Conservation (phyloP, 73 alveolate species). For the Paramecium biaurelia region DNA sequence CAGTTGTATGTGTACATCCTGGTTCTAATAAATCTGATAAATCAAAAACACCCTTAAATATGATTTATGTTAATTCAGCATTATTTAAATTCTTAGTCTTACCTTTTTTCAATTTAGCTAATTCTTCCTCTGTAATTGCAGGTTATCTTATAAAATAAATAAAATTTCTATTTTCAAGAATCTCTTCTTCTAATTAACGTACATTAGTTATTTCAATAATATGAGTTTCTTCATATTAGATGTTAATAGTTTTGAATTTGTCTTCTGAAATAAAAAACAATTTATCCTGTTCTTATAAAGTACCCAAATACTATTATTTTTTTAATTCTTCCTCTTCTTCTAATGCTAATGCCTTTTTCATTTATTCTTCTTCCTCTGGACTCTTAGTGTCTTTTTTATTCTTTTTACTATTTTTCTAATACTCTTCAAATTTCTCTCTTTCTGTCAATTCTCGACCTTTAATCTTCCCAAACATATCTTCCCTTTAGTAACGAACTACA, state of each 20-base stretch:
- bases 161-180: neutral
- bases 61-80: slow-evolving; percentile 45
- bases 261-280: slow-evolving; percentile 74
- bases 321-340: slow-evolving; percentile 79
- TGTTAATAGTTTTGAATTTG: slow-evolving; percentile 70
- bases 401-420: slow-evolving; percentile 68
- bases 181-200: slow-evolving; percentile 77
- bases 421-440: slow-evolving; percentile 78
- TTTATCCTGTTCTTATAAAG: slow-evolving; percentile 72
- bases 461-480: slow-evolving; percentile 65
- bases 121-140: slow-evolving; percentile 62
- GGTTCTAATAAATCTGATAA: slow-evolving; percentile 80
- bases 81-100: slow-evolving; percentile 47
- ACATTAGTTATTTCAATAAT: slow-evolving; percentile 67
- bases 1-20: slow-evolving; percentile 69
- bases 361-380: slow-evolving; percentile 78
- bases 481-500: slow-evolving; percentile 64
- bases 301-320: slow-evolving; percentile 71
- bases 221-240: slow-evolving; percentile 71
- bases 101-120: slow-evolving; percentile 46
- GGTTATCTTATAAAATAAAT: slow-evolving; percentile 44
- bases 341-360: slow-evolving; percentile 64
- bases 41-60: slow-evolving; percentile 82
- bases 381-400: slow-evolving; percentile 67
- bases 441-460: slow-evolving; percentile 75